A percentile compares a stretch with the other conserved stretches of the same genome.
Evolutionary conservation across 2,329 filamentous ascomycete genomes (phyloP).

Genomic region (Claviceps humidiphila): DNA sequence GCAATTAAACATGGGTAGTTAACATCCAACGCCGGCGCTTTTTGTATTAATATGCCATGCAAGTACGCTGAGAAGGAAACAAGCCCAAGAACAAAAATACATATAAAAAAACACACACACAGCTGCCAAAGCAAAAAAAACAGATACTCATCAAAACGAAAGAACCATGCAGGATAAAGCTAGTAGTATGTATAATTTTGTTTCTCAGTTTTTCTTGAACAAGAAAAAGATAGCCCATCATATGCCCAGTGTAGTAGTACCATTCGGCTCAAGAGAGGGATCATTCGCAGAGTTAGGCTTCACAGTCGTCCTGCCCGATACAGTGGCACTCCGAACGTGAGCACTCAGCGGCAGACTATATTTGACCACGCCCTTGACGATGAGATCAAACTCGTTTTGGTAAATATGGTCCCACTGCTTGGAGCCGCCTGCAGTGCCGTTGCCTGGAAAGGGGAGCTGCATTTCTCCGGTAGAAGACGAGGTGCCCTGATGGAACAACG

Average conservation of each 20-base stretch:
- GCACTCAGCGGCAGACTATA: constrained; percentile 57
- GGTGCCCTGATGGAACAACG: constrained; percentile 62
- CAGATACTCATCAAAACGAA: not conserved
- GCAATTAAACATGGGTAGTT: constrained; percentile 12
- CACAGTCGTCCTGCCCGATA: constrained; percentile 45
- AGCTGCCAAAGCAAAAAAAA: not conserved
- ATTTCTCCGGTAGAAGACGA: constrained; percentile 72
- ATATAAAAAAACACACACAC: not conserved
- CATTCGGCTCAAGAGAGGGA: constrained; percentile 58
- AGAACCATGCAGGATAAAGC: not conserved
- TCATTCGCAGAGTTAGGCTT: constrained; percentile 50
- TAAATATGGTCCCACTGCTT: constrained; percentile 84
- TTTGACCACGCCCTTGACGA: constrained; percentile 79
- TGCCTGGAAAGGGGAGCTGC: constrained; percentile 70
- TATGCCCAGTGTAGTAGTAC: constrained; percentile 38
- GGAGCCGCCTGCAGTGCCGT: constrained; percentile 73
- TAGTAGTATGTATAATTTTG: not conserved
- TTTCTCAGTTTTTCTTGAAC: not conserved
- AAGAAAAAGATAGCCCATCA: not conserved
- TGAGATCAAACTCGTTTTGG: constrained; percentile 84
- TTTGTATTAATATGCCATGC: constrained; percentile 18
- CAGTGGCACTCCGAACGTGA: constrained; percentile 43
- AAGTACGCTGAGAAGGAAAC: constrained; percentile 22
- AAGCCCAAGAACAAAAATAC: constrained; percentile 10
- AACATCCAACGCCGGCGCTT: constrained; percentile 22